phyloP scores from a whole-genome alignment of 2,329 filamentous ascomycete genomes.

The Lecanicillium sp. region DNA sequence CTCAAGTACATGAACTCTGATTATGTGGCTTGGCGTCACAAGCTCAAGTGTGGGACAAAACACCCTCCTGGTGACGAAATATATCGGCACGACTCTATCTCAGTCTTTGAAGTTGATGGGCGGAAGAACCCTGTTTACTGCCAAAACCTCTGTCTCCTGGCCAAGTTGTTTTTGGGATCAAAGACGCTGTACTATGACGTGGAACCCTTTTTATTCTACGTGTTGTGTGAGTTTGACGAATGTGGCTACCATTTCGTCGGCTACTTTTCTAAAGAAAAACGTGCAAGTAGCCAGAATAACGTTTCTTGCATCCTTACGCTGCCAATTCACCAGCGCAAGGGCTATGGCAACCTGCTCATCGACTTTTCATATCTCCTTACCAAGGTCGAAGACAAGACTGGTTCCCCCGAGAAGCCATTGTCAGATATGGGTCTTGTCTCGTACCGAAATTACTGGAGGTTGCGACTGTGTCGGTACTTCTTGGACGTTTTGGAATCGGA shows the following conservation, averaged over 20 bases:
- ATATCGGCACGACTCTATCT: constrained; percentile 82
- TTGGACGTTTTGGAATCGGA: constrained; percentile 36
- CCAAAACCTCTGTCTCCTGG: constrained; percentile 90
- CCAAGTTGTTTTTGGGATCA: constrained; percentile 95
- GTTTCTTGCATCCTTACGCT: constrained; percentile 95
- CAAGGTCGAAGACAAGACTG: constrained; percentile 84
- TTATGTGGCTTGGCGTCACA: constrained; percentile 96
- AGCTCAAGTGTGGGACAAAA: constrained; percentile 92
- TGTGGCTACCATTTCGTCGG: constrained; percentile 93
- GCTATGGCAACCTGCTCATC: constrained; percentile 92
- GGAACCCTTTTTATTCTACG: constrained; percentile 94
- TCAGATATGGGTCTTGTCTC: constrained; percentile 98
- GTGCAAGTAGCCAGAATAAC: constrained; percentile 89
- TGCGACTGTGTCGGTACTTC: constrained; percentile 79
- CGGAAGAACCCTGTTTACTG: constrained; percentile 98
- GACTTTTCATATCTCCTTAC: constrained; percentile 98
- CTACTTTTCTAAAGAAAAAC: constrained; percentile 99
- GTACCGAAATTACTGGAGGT: constrained; percentile 94
- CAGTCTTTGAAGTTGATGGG: constrained; percentile 95
- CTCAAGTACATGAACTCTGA: constrained; percentile 99
- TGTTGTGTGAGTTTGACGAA: constrained; percentile 89
- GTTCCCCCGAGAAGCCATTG: constrained; percentile 92
- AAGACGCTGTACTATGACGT: constrained; percentile 98
- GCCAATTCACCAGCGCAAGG: constrained; percentile 93
- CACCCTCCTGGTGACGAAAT: constrained; percentile 97